Evolutionary conservation across 352 stramenopile genomes (phyloP).

Genomic region (Aphanomyces cochlioides): DNA sequence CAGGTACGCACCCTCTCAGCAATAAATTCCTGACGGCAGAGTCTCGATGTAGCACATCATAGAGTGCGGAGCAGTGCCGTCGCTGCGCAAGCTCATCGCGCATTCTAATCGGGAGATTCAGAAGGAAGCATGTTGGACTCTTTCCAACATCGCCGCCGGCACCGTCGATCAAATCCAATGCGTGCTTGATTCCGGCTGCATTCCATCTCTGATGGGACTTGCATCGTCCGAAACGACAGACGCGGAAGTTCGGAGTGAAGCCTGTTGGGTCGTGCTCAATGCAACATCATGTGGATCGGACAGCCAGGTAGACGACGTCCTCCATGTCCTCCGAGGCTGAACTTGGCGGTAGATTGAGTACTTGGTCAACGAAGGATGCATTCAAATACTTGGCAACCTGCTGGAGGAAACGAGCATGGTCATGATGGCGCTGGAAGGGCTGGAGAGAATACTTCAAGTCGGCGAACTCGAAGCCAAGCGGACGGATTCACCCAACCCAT

Average conservation of each 20-base stretch:
- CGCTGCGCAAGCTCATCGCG: constrained; percentile 90
- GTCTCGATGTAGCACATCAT: constrained; percentile 91
- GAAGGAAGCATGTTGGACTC: constrained; percentile 95
- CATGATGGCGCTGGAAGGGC: constrained; percentile 97
- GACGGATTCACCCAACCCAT: constrained; percentile 81
- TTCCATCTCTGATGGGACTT: constrained; percentile 92
- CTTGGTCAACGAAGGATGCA: constrained; percentile 82
- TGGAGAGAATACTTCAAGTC: constrained; percentile 96
- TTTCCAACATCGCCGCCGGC: constrained; percentile 97
- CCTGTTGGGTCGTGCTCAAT: constrained; percentile 98
- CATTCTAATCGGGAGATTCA: constrained; percentile 97
- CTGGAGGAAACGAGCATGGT: constrained; percentile 97
- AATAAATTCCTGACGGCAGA: constrained; percentile 30
- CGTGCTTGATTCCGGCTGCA: constrained; percentile 94
- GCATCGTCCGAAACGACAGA: constrained; percentile 90
- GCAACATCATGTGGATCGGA: constrained; percentile 97
- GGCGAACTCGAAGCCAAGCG: constrained; percentile 86
- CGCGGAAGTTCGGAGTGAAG: constrained; percentile 96
- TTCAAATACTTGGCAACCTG: constrained; percentile 87
- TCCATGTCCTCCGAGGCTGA: constrained; percentile 50
- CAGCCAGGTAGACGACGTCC: constrained; percentile 72
- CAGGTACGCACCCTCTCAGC: constrained; percentile 46
- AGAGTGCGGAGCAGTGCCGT: constrained; percentile 93
- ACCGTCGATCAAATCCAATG: constrained; percentile 97
- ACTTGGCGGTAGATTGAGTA: constrained; percentile 59